Conservation (phyloP, 352 stramenopile species). For the Aphanomyces invadans region DNA sequence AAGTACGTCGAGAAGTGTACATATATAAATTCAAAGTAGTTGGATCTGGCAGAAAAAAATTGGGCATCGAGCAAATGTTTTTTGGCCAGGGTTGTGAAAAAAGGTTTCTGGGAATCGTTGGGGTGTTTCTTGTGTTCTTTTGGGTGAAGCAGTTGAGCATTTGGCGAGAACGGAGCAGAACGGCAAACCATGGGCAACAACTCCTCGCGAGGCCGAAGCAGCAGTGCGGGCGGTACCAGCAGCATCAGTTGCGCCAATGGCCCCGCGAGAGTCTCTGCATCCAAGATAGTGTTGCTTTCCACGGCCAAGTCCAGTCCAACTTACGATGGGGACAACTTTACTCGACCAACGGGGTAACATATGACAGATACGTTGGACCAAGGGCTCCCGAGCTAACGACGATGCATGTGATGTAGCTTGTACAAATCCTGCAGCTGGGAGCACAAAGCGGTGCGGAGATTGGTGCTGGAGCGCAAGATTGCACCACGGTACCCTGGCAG, state of each 20-base stretch:
- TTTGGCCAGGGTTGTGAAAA: background rate
- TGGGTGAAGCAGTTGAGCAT: background rate
- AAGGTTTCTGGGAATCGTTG: background rate
- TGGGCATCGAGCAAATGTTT: background rate
- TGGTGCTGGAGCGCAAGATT: slow-evolving; percentile 69
- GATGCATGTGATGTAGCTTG: slow-evolving; percentile 32
- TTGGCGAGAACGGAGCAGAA: background rate
- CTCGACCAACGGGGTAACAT: slow-evolving; percentile 18
- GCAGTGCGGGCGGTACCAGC: slow-evolving; percentile 1
- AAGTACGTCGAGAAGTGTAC: no score
- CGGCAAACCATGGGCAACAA: background rate
- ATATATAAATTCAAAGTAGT: no score
- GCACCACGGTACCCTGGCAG: slow-evolving; percentile 59
- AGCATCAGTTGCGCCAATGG: background rate
- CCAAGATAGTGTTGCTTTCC: background rate
- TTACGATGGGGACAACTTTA: slow-evolving; percentile 18
- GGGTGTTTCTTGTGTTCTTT: slow-evolving; percentile 1
- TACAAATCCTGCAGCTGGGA: slow-evolving; percentile 76
- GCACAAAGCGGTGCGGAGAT: slow-evolving; percentile 42
- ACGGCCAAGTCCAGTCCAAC: slow-evolving; percentile 7
- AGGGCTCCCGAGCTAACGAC: background rate
- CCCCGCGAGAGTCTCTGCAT: background rate
- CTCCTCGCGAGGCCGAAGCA: background rate
- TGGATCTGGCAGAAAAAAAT: background rate
- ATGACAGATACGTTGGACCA: no score